Conservation (phyloP, 345 rosid genomes). For the Eucalyptus fibrosa region DNA sequence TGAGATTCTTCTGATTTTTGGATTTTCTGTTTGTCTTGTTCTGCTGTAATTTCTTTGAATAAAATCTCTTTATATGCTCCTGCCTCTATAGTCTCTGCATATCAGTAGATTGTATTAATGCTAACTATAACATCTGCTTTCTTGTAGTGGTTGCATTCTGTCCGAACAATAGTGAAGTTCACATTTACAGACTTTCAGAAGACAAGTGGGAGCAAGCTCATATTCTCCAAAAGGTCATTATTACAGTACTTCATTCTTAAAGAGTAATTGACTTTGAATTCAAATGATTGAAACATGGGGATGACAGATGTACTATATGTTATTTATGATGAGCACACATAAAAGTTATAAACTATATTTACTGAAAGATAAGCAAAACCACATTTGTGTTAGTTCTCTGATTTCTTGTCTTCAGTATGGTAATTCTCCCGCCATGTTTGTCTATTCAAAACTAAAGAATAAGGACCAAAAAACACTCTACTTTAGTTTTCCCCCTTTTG, state of each 20-base stretch:
- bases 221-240: slow-evolving; percentile 68
- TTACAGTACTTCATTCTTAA: background rate
- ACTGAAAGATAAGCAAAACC: background rate
- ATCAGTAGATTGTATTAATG: background rate
- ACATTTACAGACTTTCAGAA: slow-evolving; percentile 59
- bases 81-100: background rate
- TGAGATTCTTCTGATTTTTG: background rate
- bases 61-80: background rate
- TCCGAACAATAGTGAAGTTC: slow-evolving; percentile 90
- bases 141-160: slow-evolving; percentile 83
- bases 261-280: background rate
- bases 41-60: background rate
- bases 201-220: slow-evolving; percentile 87
- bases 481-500: background rate
- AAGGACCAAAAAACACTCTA: background rate
- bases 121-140: background rate
- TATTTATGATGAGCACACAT: background rate
- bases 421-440: background rate
- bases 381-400: background rate
- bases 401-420: background rate
- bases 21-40: background rate
- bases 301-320: background rate
- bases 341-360: background rate
- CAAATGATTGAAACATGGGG: background rate
- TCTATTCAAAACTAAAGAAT: background rate